phyloP scores from a whole-genome alignment of 257 asterid species.

The Coffea canephora region DNA sequence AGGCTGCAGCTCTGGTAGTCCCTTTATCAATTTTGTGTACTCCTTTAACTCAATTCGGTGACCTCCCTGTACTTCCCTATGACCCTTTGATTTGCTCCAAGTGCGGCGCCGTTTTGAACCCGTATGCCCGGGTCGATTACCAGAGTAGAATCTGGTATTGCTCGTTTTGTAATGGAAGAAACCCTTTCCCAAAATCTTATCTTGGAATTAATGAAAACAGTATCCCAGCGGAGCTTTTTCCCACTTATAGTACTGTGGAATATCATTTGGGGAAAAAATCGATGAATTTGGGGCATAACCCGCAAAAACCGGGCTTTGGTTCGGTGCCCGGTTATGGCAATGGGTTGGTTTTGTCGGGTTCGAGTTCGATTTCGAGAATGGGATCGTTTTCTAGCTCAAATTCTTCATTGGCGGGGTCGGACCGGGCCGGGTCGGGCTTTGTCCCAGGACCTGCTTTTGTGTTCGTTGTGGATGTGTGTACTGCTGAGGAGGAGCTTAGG shows the following conservation, averaged over 20 bases:
- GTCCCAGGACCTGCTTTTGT: slow-evolving; percentile 71
- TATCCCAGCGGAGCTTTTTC: slow-evolving; percentile 94
- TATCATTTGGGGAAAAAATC: slow-evolving; percentile 59
- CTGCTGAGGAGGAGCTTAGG: slow-evolving; percentile 61
- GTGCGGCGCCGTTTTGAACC: slow-evolving; percentile 77
- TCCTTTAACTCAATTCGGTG: slow-evolving; percentile 63
- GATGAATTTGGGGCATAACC: slow-evolving; percentile 25
- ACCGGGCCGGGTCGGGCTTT: slow-evolving; percentile 31
- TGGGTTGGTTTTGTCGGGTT: slow-evolving; percentile 28
- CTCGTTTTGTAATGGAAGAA: slow-evolving; percentile 70
- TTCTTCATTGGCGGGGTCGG: slow-evolving; percentile 29
- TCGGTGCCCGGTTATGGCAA: slow-evolving; percentile 36
- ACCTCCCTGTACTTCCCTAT: slow-evolving; percentile 78
- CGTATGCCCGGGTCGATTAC: slow-evolving; percentile 89
- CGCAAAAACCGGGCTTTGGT: slow-evolving; percentile 23
- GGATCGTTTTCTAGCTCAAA: slow-evolving; percentile 40
- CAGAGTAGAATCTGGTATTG: slow-evolving; percentile 65
- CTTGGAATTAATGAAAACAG: slow-evolving; percentile 65
- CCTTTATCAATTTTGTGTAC: slow-evolving; percentile 89
- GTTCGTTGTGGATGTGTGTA: slow-evolving; percentile 79
- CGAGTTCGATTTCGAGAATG: slow-evolving; percentile 44
- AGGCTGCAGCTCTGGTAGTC: slow-evolving; percentile 54
- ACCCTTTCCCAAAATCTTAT: slow-evolving; percentile 64
- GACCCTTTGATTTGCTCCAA: slow-evolving; percentile 68
- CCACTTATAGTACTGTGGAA: slow-evolving; percentile 89